Base-by-base conservation (phyloP, 257 asterid species). In the Solanum clarkiae region DNA sequence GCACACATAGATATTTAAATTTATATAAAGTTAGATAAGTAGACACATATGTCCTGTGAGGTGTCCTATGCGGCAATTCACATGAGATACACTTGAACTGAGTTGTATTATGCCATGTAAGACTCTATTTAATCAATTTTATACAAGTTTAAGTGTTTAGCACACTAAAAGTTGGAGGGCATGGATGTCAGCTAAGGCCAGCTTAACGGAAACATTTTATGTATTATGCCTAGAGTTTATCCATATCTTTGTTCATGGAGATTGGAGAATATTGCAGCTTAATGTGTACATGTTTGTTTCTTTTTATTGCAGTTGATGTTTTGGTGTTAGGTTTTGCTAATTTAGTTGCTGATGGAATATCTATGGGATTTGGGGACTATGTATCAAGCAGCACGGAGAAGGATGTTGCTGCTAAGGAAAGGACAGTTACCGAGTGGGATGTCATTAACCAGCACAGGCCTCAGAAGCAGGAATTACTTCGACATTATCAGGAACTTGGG, bases 291-390 rank as follows among this genome's bases (percentile, higher is more conserved):
- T 81, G 12, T 72, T 66, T 66, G 2, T 12, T 66, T 66, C 1
- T 12, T 11, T 44, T 62, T 7, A 7, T 40, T 86, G 88, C 88
- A 94, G 97, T 85, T 80, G 94, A 94, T 92, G 97, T 94, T 1
- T 57, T 94, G 84, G 98, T 93, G 7, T 77, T 94, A 90, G 97
- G 98, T 68, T 88, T 94, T 56, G 93, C 97, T 4, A 94, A 92
- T 87, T 91, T 93, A n/a, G 95, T 92, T 40, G 97, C 97, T 13
- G 98, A 94, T 86, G 97, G 95, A 56, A 92, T 93, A 87, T 94
- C 97, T 1, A 92, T 92, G 98, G 98, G 95, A 62, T 92, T 94
- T 4, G 95, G 98, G 14, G 98, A 94, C 84, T 93, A 86, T 10
- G 87, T 94, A 60, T 94, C 98, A 0, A 92, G 86, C 86, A 92